These are phyloP conservation scores for Dictyostelium brefeldianum DNA, from an alignment of 78 protist species.

Conservation along the genomic window DNA sequence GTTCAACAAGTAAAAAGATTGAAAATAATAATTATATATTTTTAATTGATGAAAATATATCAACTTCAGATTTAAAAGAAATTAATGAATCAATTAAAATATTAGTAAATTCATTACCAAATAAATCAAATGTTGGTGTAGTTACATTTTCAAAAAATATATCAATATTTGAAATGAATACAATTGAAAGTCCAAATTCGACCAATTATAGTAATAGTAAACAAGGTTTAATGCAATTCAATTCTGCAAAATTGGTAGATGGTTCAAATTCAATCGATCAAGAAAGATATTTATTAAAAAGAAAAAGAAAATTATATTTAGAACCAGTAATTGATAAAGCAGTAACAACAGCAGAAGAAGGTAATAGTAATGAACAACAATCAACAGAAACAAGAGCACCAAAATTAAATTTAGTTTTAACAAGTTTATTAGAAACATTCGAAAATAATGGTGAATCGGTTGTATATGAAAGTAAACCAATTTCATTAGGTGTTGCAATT, in stretches of 20 bases:
- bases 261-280: neutral
- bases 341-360: neutral
- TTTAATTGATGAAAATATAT: slow-evolving; percentile 58
- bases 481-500: slow-evolving; percentile 44
- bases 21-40: slow-evolving; percentile 18
- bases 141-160: slow-evolving; percentile 48
- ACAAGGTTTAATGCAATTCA: neutral
- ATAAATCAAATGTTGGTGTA: neutral
- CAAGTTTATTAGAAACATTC: slow-evolving; percentile 9
- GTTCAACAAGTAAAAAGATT: neutral
- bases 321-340: neutral
- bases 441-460: slow-evolving; percentile 11
- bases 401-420: slow-evolving; percentile 28
- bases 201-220: neutral
- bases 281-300: neutral
- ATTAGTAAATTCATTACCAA: neutral
- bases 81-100: slow-evolving; percentile 18
- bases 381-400: neutral
- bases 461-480: slow-evolving; percentile 24
- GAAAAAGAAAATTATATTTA: slow-evolving; percentile 29
- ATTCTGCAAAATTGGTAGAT: slow-evolving; percentile 22
- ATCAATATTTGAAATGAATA: slow-evolving; percentile 54
- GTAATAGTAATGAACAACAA: neutral
- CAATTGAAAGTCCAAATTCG: neutral
- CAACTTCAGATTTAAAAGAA: slow-evolving; percentile 23